These are phyloP conservation scores for Rhizophlyctis rosea DNA, from an alignment of 192 early-diverging fungal species.

Conservation along the genomic window DNA sequence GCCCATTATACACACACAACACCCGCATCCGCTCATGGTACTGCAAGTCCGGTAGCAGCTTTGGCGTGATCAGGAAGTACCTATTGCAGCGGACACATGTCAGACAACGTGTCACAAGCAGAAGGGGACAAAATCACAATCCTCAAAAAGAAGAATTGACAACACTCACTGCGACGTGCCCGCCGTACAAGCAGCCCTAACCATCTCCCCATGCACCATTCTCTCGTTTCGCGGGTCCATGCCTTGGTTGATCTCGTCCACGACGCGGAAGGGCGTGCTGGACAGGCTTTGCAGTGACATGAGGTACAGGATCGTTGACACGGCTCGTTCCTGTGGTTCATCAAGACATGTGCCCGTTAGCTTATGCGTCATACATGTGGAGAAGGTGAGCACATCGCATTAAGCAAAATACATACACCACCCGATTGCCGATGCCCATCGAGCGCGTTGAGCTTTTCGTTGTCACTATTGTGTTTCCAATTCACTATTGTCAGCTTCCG, in stretches of 20 bases:
- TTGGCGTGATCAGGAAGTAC: slow-evolving; percentile 99
- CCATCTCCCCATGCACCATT: slow-evolving; percentile 88
- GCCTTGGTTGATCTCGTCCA: slow-evolving; percentile 99
- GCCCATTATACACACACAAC: slow-evolving; percentile 89
- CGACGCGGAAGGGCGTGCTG: slow-evolving; percentile 90
- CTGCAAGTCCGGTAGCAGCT: slow-evolving; percentile 87
- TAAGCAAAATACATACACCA: slow-evolving; percentile 53
- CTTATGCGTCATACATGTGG: no score
- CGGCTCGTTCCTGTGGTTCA: slow-evolving; percentile 84
- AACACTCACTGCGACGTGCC: slow-evolving; percentile 66
- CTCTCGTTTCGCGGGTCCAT: slow-evolving; percentile 98
- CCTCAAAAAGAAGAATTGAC: slow-evolving; percentile 11
- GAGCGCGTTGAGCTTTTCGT: slow-evolving; percentile 77
- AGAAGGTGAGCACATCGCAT: slow-evolving; percentile 3
- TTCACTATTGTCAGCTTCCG: no score
- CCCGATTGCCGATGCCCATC: slow-evolving; percentile 92
- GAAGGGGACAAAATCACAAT: no score
- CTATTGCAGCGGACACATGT: no score
- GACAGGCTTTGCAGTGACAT: slow-evolving; percentile 90
- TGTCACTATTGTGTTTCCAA: slow-evolving; percentile 54
- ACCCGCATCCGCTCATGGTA: slow-evolving; percentile 92
- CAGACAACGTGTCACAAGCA: no score
- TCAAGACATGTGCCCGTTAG: no score
- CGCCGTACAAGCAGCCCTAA: slow-evolving; percentile 69
- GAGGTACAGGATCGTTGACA: slow-evolving; percentile 93